Evolutionary conservation across 495 filamentous ascomycete genomes (phyloP), one percentile per base, ranked within the genome.

Genomic region (Penicillium dipodomyicola): DNA sequence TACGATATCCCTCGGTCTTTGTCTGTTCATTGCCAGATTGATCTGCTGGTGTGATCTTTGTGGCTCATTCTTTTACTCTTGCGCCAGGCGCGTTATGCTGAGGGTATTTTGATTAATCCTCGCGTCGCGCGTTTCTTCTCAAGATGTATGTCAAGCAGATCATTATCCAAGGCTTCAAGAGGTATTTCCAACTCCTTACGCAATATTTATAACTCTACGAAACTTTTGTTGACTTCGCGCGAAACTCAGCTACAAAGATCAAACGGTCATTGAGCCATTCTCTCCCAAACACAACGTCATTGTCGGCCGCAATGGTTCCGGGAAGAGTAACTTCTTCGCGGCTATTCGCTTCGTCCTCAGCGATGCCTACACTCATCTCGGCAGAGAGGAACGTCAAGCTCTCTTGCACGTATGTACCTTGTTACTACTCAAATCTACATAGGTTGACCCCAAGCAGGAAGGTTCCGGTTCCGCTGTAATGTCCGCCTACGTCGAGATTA

Each of bases 101-200:
- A 44, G 62, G 67, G 56, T 59, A 55, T 67, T 61, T 30, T 60
- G 63, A 61, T 45, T 70, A 47, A 59, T 62, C 54, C 58, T 69
- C 70, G 58, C 64, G 65, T 72, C 67, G 60, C 68, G 68, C 68
- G 65, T 62, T 52, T 68, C 59, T 63, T 60, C 56, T 64, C 76
- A 84, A 73, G 70, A 96, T 97, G 91, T 91, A 95, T 77, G 97
- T 99, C 83, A 97, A 97, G 74, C 94, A 99, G 79, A 96, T 99
- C 68, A 99, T 97, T 74, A 97, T 99, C 67, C 94, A 99, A 67
- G 94, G 94, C 82, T 99, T 99, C 78, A 97, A 97, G 78, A 96
- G 93, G 93, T 96, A 72, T 54, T 77, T 61, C 52, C 45, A 14
- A 8, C 50, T 52, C 25, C 22, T 22, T 25, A 14, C 1, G n/a